These are phyloP conservation scores for Pseudocercospora vitis DNA, from an alignment of 2,329 filamentous ascomycete genomes.

Conservation along the genomic window DNA sequence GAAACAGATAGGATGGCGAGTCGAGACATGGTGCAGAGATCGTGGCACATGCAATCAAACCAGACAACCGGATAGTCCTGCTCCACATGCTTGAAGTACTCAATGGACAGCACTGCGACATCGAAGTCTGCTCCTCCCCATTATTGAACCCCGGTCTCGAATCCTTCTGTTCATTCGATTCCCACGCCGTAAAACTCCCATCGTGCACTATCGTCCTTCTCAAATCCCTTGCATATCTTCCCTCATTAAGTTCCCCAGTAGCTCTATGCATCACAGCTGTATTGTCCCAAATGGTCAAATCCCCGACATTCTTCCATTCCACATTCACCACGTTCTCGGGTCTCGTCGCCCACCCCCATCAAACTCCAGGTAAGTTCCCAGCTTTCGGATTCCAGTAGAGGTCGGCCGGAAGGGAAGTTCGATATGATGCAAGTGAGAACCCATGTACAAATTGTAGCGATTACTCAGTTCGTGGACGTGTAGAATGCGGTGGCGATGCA, in stretches of 20 bases:
- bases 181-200: background rate
- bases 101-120: too few relatives aligned
- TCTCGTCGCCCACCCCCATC: conserved; percentile 49
- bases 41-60: too few relatives aligned
- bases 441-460: conserved; percentile 54
- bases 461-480: conserved; percentile 54
- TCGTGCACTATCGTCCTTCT: conserved; percentile 1
- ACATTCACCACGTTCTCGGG: conserved; percentile 48
- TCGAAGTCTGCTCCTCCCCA: background rate
- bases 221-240: background rate
- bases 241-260: background rate
- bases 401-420: too few relatives aligned
- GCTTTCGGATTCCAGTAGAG: too few relatives aligned
- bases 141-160: background rate
- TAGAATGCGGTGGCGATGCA: conserved; percentile 48
- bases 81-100: too few relatives aligned
- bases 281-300: conserved; percentile 7
- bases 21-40: too few relatives aligned
- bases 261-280: conserved; percentile 8
- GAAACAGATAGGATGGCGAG: too few relatives aligned
- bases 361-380: conserved; percentile 40
- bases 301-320: conserved; percentile 45
- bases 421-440: conserved; percentile 44
- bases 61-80: too few relatives aligned
- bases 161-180: background rate